Conservation (phyloP, 148 eudicot species). For the Camellia sinensis region DNA sequence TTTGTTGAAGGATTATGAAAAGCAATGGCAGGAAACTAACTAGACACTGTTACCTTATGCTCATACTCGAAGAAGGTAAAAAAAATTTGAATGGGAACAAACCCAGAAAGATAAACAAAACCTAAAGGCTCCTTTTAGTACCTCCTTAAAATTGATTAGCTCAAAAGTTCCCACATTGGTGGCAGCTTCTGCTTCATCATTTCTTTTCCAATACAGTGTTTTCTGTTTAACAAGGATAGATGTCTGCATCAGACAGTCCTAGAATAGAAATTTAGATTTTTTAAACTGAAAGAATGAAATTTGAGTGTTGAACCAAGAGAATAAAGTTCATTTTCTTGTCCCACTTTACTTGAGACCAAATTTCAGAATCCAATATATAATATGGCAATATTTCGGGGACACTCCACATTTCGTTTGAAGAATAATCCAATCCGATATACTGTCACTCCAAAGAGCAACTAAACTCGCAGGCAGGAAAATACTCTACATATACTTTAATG, state of each 20-base stretch:
- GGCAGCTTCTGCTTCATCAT: conserved; percentile 27
- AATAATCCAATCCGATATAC: not conserved
- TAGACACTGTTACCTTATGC: not conserved
- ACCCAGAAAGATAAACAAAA: conserved; percentile 7
- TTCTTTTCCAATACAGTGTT: conserved; percentile 14
- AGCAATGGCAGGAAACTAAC: not conserved
- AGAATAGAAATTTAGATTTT: not conserved
- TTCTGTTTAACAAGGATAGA: conserved; percentile 24
- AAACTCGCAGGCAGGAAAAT: not conserved
- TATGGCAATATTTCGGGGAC: not conserved
- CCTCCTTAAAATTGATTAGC: conserved; percentile 31
- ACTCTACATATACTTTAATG: not conserved
- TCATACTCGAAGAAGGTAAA: not conserved
- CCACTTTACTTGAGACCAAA: not conserved
- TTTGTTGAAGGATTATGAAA: not conserved
- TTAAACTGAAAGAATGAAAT: not conserved
- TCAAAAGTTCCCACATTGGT: conserved; percentile 30
- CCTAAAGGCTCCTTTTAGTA: conserved; percentile 20
- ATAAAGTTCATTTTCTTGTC: not conserved
- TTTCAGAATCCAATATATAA: not conserved
- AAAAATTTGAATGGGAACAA: not conserved
- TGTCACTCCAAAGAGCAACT: not conserved
- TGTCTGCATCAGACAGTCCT: conserved; percentile 27
- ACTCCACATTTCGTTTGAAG: not conserved
- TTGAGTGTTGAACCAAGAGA: not conserved